Percentiles rank a stretch among this genome's conserved stretches.
Evolutionary conservation across 1,284 basidiomycete genomes (phyloP).

Genomic region (Grifola frondosa): DNA sequence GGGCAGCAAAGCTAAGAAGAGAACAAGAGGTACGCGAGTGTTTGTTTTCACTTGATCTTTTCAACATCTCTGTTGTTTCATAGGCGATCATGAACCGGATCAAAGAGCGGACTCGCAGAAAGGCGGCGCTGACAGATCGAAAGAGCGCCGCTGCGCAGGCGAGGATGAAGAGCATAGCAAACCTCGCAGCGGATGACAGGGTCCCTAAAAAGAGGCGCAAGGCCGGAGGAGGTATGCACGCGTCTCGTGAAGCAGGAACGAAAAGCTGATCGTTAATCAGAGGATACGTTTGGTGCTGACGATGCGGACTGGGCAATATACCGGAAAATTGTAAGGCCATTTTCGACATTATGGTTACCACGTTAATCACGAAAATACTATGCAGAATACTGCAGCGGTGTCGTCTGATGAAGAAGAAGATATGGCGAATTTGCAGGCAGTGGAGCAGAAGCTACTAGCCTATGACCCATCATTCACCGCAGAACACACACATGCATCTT

Average conservation of each 20-base stretch:
- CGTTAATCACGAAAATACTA: neutral
- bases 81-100: slow-evolving; percentile 82
- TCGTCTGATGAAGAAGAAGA: slow-evolving; percentile 98
- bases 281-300: slow-evolving; percentile 94
- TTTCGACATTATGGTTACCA: neutral
- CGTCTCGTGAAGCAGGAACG: no score
- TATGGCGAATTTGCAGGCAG: slow-evolving; percentile 61
- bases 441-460: slow-evolving; percentile 83
- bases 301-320: slow-evolving; percentile 99
- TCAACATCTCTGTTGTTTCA: neutral
- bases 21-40: slow-evolving; percentile 74
- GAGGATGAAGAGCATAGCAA: slow-evolving; percentile 96
- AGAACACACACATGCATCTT: slow-evolving; percentile 81
- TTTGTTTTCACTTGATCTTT: neutral
- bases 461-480: slow-evolving; percentile 83
- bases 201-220: slow-evolving; percentile 81
- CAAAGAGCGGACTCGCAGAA: slow-evolving; percentile 80
- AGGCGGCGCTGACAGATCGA: slow-evolving; percentile 81
- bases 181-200: slow-evolving; percentile 82
- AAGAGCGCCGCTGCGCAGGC: slow-evolving; percentile 96
- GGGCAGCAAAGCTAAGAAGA: slow-evolving; percentile 67
- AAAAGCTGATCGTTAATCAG: slow-evolving; percentile 38
- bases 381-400: slow-evolving; percentile 76
- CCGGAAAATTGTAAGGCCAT: slow-evolving; percentile 78
- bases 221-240: slow-evolving; percentile 59